A percentile compares a stretch with the other conserved stretches of the same genome.
Evolutionary conservation across 2,329 filamentous ascomycete genomes (phyloP).

Genomic region (Penicillium sclerotigenum): DNA sequence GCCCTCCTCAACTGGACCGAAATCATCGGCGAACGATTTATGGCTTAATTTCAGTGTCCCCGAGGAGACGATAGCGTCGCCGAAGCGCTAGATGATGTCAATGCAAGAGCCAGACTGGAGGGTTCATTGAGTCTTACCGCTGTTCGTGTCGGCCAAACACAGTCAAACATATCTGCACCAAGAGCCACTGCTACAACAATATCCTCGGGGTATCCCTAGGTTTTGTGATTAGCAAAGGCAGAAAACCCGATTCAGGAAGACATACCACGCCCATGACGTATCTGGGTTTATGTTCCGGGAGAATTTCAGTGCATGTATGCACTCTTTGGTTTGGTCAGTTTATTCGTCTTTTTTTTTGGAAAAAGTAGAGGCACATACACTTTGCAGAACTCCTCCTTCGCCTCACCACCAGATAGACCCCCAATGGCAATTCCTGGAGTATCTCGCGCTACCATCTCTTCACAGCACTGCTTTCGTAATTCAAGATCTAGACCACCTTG

Average conservation of each 20-base stretch:
- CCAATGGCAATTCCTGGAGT: constrained; percentile 97
- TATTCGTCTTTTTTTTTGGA: not conserved
- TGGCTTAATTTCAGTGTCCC: constrained; percentile 85
- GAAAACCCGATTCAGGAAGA: not conserved
- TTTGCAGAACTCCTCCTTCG: constrained; percentile 85
- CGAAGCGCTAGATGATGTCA: constrained; percentile 62
- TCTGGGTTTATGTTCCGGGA: constrained; percentile 89
- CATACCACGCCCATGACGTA: constrained; percentile 94
- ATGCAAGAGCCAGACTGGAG: not conserved
- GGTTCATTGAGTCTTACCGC: constrained; percentile 53
- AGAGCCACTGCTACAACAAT: constrained; percentile 88
- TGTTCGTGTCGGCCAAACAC: constrained; percentile 95
- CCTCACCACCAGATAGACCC: constrained; percentile 89
- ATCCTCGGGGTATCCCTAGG: constrained; percentile 85
- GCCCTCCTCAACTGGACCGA: constrained; percentile 75
- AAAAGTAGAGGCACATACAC: constrained; percentile 50
- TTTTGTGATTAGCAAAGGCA: not conserved
- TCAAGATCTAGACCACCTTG: constrained; percentile 90
- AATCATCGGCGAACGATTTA: constrained; percentile 72
- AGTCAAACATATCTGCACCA: constrained; percentile 99
- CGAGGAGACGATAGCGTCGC: constrained; percentile 79
- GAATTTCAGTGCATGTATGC: constrained; percentile 73
- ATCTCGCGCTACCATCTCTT: constrained; percentile 81
- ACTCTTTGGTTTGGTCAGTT: constrained; percentile 49
- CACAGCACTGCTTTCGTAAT: constrained; percentile 77